Conservation (phyloP, 106 monocot species). For the Dendrobium huoshanense region DNA sequence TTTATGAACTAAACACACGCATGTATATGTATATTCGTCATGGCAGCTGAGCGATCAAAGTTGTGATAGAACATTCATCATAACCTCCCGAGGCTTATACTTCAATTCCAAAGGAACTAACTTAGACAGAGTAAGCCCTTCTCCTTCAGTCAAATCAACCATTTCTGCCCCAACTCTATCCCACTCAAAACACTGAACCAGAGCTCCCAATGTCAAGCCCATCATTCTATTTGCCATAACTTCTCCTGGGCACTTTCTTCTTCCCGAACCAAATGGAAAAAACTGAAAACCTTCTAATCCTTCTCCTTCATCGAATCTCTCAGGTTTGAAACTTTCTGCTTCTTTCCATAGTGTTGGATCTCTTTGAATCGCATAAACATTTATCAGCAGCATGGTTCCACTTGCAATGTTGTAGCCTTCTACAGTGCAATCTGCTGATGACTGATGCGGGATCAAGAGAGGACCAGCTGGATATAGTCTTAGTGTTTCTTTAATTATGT, state of each 20-base stretch:
- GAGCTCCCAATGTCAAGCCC: slow-evolving; percentile 7
- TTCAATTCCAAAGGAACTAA: neutral
- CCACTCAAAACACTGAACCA: slow-evolving; percentile 23
- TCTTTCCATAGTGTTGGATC: slow-evolving; percentile 13
- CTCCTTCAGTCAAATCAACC: slow-evolving; percentile 9
- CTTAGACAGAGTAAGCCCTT: neutral
- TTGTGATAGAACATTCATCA: neutral
- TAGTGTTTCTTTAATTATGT: slow-evolving; percentile 24
- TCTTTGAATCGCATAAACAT: slow-evolving; percentile 22
- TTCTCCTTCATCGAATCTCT: slow-evolving; percentile 21
- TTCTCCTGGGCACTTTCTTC: slow-evolving; percentile 36
- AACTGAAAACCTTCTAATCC: neutral
- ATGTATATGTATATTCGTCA: too few species aligned
- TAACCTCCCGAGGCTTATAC: slow-evolving; percentile 8
- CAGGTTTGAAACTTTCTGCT: slow-evolving; percentile 20
- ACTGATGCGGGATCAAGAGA: slow-evolving; percentile 20
- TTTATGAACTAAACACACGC: too few species aligned
- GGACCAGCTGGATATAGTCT: slow-evolving; percentile 19
- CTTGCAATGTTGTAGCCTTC: slow-evolving; percentile 16
- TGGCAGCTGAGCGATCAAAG: neutral
- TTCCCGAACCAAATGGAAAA: slow-evolving; percentile 28
- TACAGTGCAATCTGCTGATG: slow-evolving; percentile 17
- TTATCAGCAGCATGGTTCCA: slow-evolving; percentile 26
- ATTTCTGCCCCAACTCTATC: slow-evolving; percentile 3
- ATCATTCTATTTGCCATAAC: slow-evolving; percentile 3